Conservation (phyloP, 73 alveolate species). For the Stentor coeruleus region DNA sequence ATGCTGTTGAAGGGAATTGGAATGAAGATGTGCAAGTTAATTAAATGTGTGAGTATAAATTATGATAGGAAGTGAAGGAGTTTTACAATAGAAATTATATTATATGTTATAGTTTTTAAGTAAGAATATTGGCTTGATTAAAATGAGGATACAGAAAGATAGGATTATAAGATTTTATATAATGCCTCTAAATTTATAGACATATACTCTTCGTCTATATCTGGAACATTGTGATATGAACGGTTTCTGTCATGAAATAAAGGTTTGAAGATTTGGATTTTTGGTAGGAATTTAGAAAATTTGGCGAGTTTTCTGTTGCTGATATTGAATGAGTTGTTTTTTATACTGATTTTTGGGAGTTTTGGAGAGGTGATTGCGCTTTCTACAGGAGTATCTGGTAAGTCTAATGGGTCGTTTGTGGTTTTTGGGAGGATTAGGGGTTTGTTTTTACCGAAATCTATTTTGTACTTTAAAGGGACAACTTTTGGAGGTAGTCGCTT, state of each 20-base stretch:
- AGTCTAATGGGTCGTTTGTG: neutral
- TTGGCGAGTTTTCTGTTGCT: neutral
- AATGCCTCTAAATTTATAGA: neutral
- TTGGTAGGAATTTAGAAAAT: neutral
- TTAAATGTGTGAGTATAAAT: too few species aligned
- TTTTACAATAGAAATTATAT: too few species aligned
- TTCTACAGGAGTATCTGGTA: neutral
- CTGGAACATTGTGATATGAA: neutral
- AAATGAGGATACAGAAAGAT: too few species aligned
- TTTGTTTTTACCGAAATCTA: too few species aligned
- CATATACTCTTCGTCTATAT: neutral
- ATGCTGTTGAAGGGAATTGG: neutral
- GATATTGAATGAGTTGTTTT: neutral
- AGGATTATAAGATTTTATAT: neutral
- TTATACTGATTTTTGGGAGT: neutral
- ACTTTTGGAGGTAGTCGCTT: neutral
- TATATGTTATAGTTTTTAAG: too few species aligned
- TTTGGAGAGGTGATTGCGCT: neutral
- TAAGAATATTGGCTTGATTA: too few species aligned
- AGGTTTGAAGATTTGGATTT: neutral
- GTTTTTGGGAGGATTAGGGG: neutral
- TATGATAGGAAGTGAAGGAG: too few species aligned
- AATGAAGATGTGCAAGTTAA: neutral
- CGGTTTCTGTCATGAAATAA: neutral
- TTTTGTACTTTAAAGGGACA: neutral